These are phyloP conservation scores for Kluyveromyces wickerhamii DNA, from an alignment of 805 yeast genomes.

Conservation along the genomic window DNA sequence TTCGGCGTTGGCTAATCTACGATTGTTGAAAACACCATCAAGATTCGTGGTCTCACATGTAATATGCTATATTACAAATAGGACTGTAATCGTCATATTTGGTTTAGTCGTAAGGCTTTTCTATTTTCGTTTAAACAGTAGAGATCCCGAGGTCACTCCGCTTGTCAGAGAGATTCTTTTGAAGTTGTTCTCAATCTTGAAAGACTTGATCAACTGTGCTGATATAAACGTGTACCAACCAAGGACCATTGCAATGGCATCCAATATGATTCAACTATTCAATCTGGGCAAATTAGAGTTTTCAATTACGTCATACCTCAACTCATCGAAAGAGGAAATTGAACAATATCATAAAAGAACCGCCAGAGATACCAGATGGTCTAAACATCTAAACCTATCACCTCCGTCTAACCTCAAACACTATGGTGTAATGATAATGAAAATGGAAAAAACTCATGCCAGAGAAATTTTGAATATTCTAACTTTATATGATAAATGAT, in stretches of 20 bases:
- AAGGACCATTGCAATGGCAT: constrained; percentile 2
- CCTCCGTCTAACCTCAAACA: neutral
- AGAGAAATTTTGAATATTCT: neutral
- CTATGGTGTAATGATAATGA: constrained; percentile 2
- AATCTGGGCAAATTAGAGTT: constrained; percentile 1
- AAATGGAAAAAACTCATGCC: neutral
- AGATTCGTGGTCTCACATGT: constrained; percentile 5
- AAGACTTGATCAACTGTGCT: neutral
- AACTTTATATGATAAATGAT: neutral
- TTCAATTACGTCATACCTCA: neutral
- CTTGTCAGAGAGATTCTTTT: constrained; percentile 2
- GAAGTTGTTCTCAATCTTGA: constrained; percentile 1
- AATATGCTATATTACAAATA: constrained; percentile 5
- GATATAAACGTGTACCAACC: neutral
- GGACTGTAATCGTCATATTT: constrained; percentile 3
- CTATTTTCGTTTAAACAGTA: constrained; percentile 2
- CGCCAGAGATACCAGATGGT: neutral
- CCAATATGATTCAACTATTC: neutral
- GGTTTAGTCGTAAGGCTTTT: constrained; percentile 7
- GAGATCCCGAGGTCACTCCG: neutral
- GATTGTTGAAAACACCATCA: constrained; percentile 4
- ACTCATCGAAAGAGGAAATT: constrained; percentile 2
- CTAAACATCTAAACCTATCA: constrained; percentile 2
- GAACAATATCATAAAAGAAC: neutral
- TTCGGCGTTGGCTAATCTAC: constrained; percentile 1